Conservation (phyloP, 495 filamentous ascomycete genomes). For the Parachaetomium inaequale region DNA sequence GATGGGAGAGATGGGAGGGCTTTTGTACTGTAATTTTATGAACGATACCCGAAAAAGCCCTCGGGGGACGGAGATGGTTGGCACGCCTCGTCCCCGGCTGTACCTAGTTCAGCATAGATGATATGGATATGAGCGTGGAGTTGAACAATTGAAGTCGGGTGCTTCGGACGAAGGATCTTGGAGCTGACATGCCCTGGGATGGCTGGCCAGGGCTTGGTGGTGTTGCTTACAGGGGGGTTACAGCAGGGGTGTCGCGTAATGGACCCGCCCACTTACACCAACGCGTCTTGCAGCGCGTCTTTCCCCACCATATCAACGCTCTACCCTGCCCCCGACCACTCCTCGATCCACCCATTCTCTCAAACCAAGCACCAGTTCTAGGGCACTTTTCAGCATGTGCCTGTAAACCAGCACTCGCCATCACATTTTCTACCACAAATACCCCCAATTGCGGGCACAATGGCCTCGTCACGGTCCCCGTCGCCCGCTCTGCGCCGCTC, state of each 20-base stretch:
- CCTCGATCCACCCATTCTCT: conserved; percentile 7
- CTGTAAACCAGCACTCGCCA: not conserved
- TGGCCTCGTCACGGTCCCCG: conserved; percentile 42
- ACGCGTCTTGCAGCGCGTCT: conserved; percentile 23
- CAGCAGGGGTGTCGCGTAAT: conserved; percentile 16
- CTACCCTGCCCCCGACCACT: conserved; percentile 10
- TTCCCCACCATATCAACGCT: conserved; percentile 24
- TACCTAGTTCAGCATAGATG: not conserved
- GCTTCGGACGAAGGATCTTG: too few species aligned
- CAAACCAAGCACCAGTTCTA: conserved; percentile 2
- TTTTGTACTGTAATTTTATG: conserved; percentile 27
- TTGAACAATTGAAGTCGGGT: not conserved
- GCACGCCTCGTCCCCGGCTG: not conserved
- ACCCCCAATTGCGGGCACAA: conserved; percentile 30
- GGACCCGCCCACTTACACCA: conserved; percentile 12
- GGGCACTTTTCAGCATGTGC: conserved; percentile 1
- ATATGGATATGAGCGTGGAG: not conserved
- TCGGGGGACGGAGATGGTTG: conserved; percentile 10
- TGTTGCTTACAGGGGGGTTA: not conserved
- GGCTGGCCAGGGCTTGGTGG: not conserved
- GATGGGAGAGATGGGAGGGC: not conserved
- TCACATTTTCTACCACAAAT: conserved; percentile 15
- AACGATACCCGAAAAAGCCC: conserved; percentile 36
- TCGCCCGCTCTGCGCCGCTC: conserved; percentile 31
- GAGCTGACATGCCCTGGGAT: not conserved